These are phyloP conservation scores for Paraphaeosphaeria sporulosa DNA, from an alignment of 2,329 filamentous ascomycete species.

Conservation along the genomic window DNA sequence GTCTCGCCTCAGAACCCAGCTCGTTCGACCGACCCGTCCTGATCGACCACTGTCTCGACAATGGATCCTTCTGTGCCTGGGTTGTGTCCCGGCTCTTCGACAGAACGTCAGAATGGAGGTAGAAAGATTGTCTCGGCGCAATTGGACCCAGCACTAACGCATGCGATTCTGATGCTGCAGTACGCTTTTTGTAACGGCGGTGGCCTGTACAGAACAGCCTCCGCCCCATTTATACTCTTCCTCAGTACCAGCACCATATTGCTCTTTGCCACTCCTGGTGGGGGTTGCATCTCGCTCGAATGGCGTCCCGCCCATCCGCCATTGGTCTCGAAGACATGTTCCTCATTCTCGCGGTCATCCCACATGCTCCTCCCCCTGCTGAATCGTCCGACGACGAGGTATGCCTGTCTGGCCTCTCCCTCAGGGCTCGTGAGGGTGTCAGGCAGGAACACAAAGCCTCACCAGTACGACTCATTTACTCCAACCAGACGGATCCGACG, in stretches of 20 bases:
- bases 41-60: conserved; percentile 3
- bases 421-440: background rate
- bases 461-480: conserved; percentile 9
- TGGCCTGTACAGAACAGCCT: conserved; percentile 33
- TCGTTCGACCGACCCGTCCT: conserved; percentile 32
- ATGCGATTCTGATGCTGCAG: conserved; percentile 31
- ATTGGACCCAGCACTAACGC: conserved; percentile 34
- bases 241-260: conserved; percentile 21
- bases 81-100: conserved; percentile 23
- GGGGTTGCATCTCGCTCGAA: conserved; percentile 39
- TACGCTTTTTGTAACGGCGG: conserved; percentile 36
- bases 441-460: conserved; percentile 16
- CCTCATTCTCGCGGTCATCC: conserved; percentile 35
- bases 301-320: conserved; percentile 41
- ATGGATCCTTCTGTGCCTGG: conserved; percentile 2
- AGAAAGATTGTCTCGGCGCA: conserved; percentile 36
- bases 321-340: conserved; percentile 42
- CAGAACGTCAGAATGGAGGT: conserved; percentile 28
- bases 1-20: conserved; percentile 22
- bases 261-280: conserved; percentile 43
- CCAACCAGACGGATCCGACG: background rate
- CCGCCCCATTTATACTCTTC: conserved; percentile 45
- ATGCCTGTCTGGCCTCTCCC: conserved; percentile 24
- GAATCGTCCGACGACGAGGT: conserved; percentile 33
- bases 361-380: conserved; percentile 31